Conservation (phyloP, 345 rosid genomes). For the Erucastrum elatum region DNA sequence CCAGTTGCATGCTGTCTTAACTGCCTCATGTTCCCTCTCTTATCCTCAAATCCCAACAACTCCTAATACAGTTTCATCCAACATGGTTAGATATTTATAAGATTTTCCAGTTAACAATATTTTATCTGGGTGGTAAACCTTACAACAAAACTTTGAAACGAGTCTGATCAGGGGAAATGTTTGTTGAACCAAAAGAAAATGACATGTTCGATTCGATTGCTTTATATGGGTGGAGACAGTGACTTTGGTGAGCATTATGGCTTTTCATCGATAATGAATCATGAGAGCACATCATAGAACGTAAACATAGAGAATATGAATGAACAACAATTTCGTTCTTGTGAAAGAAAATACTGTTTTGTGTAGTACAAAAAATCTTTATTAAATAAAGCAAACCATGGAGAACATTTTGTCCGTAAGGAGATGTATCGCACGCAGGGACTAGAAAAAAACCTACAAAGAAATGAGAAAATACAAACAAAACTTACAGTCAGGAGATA, state of each 20-base stretch:
- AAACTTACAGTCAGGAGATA: neutral
- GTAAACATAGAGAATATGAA: conserved; percentile 9
- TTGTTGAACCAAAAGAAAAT: too few species aligned
- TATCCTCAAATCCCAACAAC: neutral
- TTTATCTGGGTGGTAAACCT: neutral
- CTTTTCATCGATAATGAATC: too few species aligned
- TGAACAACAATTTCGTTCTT: conserved; percentile 29
- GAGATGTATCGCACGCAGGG: neutral
- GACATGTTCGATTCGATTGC: too few species aligned
- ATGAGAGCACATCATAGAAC: conserved; percentile 1
- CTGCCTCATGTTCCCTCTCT: neutral
- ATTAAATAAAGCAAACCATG: conserved; percentile 18
- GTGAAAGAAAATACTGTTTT: conserved; percentile 18
- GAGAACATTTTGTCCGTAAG: conserved; percentile 5
- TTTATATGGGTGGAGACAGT: too few species aligned
- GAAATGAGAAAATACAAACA: neutral
- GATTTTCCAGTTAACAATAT: neutral
- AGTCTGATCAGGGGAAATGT: neutral
- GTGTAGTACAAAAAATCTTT: conserved; percentile 17
- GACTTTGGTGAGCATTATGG: too few species aligned
- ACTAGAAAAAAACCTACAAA: conserved; percentile 25
- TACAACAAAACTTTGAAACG: neutral
- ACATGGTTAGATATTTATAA: neutral
- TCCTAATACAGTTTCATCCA: neutral
- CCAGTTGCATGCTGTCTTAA: conserved; percentile 7